phyloP scores from a whole-genome alignment of 2,329 filamentous ascomycete species.

The Colletotrichum gigasporum region DNA sequence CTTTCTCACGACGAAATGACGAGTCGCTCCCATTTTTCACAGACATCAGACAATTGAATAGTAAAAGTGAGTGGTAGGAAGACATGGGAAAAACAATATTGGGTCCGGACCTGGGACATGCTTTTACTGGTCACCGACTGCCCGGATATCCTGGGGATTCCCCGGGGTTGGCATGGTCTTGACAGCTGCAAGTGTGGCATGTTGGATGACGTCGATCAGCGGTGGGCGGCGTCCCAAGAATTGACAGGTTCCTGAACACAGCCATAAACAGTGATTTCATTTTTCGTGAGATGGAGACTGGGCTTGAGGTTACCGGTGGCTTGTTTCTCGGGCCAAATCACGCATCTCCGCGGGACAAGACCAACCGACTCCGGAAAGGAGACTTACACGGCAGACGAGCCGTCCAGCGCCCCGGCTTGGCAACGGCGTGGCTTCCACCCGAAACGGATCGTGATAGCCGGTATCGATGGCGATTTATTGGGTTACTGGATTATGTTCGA shows the following conservation, averaged over 20 bases:
- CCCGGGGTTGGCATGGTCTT: background rate
- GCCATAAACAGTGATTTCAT: background rate
- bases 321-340: background rate
- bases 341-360: background rate
- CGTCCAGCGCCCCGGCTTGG: background rate
- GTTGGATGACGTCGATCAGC: conserved; percentile 1
- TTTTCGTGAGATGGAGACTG: background rate
- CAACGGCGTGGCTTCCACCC: background rate
- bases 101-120: background rate
- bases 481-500: no score
- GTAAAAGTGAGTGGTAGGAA: no score
- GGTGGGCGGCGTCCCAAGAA: background rate
- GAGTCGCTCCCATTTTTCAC: conserved; percentile 17
- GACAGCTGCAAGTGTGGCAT: background rate
- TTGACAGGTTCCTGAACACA: background rate
- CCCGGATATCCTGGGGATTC: background rate
- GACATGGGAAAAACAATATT: background rate
- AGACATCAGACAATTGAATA: background rate
- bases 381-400: background rate
- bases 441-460: no score
- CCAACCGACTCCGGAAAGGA: background rate
- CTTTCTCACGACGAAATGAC: conserved; percentile 19
- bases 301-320: background rate
- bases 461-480: no score
- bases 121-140: background rate